A percentile compares a stretch with the other conserved stretches of the same genome.
Conservation (phyloP, 441 rosid species). For the Arabidopsis lyrata region DNA sequence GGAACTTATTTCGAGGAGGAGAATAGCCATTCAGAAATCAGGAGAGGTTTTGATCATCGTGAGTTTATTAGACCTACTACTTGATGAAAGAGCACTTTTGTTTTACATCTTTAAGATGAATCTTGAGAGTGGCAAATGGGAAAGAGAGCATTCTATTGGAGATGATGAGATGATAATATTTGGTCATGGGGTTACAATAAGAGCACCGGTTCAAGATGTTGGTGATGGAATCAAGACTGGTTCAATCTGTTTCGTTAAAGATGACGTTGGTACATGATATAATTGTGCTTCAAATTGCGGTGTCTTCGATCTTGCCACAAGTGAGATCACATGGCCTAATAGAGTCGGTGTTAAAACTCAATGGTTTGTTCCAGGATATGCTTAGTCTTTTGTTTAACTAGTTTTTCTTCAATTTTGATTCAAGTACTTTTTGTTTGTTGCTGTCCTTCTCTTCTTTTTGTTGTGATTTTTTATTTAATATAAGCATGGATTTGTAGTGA, state of each 20-base stretch:
- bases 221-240: slow-evolving; percentile 12
- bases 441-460: too few relatives aligned
- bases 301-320: background rate
- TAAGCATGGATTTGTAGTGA: too few relatives aligned
- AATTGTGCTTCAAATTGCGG: background rate
- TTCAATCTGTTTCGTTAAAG: background rate
- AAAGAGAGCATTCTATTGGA: slow-evolving; percentile 5
- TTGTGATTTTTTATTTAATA: too few relatives aligned
- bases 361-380: background rate
- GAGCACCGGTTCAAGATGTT: background rate
- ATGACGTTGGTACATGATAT: too few relatives aligned
- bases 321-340: background rate
- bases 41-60: slow-evolving; percentile 1
- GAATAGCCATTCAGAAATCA: background rate
- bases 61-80: background rate
- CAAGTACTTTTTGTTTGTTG: too few relatives aligned
- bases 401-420: too few relatives aligned
- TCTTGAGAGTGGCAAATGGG: background rate
- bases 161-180: slow-evolving; percentile 3
- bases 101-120: background rate
- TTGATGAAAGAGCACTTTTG: too few relatives aligned
- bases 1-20: background rate
- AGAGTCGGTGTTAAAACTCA: background rate
- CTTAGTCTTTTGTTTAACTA: background rate
- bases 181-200: slow-evolving; percentile 6